Evolutionary conservation across 768 basidiomycete species (phyloP).

Genomic region (Strobilomyces dryophilus): DNA sequence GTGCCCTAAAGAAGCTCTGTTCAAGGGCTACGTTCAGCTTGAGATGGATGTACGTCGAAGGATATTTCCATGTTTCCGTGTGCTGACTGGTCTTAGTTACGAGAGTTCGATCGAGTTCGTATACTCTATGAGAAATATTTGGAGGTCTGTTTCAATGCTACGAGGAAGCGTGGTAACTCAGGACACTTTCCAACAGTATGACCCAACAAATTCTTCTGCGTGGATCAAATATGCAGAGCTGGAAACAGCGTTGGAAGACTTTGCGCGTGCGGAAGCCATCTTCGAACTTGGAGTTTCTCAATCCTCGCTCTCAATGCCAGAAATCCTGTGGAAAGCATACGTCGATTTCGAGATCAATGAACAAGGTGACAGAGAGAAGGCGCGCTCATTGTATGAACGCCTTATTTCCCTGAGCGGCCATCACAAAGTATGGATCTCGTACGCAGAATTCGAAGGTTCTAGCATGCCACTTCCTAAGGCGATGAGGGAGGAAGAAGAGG

Average conservation of each 20-base stretch:
- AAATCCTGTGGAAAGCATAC: conserved; percentile 90
- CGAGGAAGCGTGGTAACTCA: not conserved
- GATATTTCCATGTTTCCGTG: not conserved
- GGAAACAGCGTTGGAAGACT: conserved; percentile 83
- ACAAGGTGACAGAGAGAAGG: conserved; percentile 77
- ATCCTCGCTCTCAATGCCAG: conserved; percentile 87
- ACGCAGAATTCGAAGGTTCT: conserved; percentile 87
- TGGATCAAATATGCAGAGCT: conserved; percentile 98
- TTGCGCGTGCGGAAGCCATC: conserved; percentile 84
- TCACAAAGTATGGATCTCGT: conserved; percentile 97
- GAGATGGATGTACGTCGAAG: conserved; percentile 70
- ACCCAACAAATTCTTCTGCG: conserved; percentile 84
- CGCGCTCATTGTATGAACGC: conserved; percentile 85
- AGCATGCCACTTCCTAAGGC: conserved; percentile 62
- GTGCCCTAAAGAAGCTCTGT: conserved; percentile 92
- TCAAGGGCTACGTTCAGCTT: conserved; percentile 94
- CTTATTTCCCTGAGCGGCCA: conserved; percentile 83
- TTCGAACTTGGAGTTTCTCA: conserved; percentile 90
- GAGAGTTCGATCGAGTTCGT: conserved; percentile 94
- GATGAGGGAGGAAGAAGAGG: conserved; percentile 66
- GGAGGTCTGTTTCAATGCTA: conserved; percentile 49
- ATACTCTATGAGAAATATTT: conserved; percentile 92
- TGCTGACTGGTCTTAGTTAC: conserved; percentile 48
- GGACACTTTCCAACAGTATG: conserved; percentile 48
- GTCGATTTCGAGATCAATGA: conserved; percentile 96